Base-by-base conservation (phyloP, 2,329 filamentous ascomycete genomes). In the Penicillium sp. region DNA sequence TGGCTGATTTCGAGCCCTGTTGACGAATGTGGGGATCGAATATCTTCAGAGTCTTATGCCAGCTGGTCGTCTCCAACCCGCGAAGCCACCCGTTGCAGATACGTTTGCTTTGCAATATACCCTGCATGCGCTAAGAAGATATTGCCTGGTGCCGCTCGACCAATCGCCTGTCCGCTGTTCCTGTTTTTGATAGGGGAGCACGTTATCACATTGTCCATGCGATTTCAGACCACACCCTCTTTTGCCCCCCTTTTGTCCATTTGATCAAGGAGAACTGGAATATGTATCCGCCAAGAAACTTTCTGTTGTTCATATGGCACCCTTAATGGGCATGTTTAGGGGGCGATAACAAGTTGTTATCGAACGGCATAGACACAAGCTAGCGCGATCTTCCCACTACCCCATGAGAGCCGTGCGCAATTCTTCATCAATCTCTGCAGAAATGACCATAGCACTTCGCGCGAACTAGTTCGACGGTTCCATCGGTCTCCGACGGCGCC, bases 401-500 rank as follows among this genome's bases (percentile, higher is more conserved):
- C 24, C 35, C 48, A 52, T 57, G 54, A 39, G 54, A 49, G 46
- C 49, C 26, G 37, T 33, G 52, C 43, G 22, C 35, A 10, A n/a
- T 50, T 55, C 47, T 54, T 39, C 48, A 42, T 35, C 31, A 24
- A 56, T 51, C n/a, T 55, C 44, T 60, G 55, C 57, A 52, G 27
- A 45, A 27, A 22, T 19, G 7, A 21, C 21, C 11, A 44, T 14
- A 37, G 24, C 47, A 39, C 16, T 57, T 59, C 31, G 3, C 16
- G 11, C 43, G 26, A 26, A 22, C 44, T 47, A 54, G 29, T 33
- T 55, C 21, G 21, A 47, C 13, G 5, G 27, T 11, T 22, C 26
- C 49, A 44, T 45, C 49, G 49, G 49, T 35, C 54, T 56, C 54
- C 54, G 54, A 52, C 54, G 54, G 54, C 44, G 21, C 48, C 37